Evolutionary conservation across 1,284 basidiomycete genomes (phyloP).

Genomic region (Polyporus tsugae): DNA sequence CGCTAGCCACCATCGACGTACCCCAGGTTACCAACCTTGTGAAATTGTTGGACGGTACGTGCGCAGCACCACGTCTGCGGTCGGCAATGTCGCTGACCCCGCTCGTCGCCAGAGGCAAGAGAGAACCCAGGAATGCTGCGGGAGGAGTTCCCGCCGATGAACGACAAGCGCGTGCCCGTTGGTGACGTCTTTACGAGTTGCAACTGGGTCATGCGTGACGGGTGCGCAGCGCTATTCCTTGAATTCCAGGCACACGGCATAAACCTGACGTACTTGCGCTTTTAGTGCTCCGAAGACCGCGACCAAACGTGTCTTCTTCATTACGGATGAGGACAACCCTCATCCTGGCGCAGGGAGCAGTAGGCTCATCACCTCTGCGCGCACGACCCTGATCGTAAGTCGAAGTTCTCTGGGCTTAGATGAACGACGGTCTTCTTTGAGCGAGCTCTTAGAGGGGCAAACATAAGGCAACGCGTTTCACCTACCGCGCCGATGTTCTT

Average conservation of each 20-base stretch:
- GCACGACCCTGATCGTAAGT: conserved; percentile 72
- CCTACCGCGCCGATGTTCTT: not conserved
- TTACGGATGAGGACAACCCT: conserved; percentile 90
- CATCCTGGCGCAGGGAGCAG: conserved; percentile 54
- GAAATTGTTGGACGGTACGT: conserved; percentile 72
- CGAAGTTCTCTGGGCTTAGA: too few species aligned
- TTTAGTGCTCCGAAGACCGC: conserved; percentile 84
- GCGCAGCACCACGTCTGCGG: not conserved
- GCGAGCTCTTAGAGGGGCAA: not conserved
- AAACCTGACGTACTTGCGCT: conserved; percentile 11
- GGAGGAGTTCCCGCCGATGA: conserved; percentile 67
- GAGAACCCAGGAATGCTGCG: conserved; percentile 64
- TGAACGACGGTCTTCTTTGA: not conserved
- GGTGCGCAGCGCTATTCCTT: conserved; percentile 58
- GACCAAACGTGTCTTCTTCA: conserved; percentile 90
- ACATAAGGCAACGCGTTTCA: not conserved
- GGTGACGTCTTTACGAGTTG: conserved; percentile 89
- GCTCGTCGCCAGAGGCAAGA: conserved; percentile 53
- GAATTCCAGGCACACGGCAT: not conserved
- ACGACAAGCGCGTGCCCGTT: conserved; percentile 66
- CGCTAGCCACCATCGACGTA: conserved; percentile 81
- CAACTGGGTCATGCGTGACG: conserved; percentile 87
- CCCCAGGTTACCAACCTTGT: conserved; percentile 81
- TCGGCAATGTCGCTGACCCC: not conserved
- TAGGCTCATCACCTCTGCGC: conserved; percentile 69